Conservation (phyloP, 441 rosid species). For the Lepidium campestre region DNA sequence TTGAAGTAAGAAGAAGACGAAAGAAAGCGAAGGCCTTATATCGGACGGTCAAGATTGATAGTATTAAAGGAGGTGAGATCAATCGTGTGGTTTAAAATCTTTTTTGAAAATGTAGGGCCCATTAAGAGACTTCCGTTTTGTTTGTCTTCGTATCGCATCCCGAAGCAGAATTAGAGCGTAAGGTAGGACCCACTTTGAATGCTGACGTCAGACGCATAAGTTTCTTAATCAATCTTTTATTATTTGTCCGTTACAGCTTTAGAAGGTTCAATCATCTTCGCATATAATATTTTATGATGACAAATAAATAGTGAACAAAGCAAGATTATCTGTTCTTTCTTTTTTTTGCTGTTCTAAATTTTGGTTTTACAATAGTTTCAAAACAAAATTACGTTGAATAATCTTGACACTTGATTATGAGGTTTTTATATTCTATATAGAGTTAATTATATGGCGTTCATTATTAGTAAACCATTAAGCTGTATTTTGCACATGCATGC, state of each 20-base stretch:
- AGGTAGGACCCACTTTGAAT: neutral
- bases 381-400: no score
- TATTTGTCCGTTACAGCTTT: conserved; percentile 28
- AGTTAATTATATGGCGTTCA: neutral
- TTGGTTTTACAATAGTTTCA: no score
- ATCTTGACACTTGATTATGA: neutral
- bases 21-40: neutral
- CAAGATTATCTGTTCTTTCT: no score
- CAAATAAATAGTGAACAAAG: neutral
- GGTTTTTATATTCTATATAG: neutral
- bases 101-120: neutral
- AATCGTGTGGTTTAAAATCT: conserved; percentile 12
- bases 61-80: neutral
- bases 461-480: neutral
- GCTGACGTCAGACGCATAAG: conserved; percentile 24
- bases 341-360: no score
- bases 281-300: neutral
- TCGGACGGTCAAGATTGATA: conserved; percentile 18
- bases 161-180: neutral
- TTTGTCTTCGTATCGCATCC: conserved; percentile 21
- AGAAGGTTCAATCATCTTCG: neutral
- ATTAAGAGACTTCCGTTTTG: conserved; percentile 25
- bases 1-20: conserved; percentile 3
- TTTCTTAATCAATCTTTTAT: neutral
- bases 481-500: conserved; percentile 12